Base-by-base conservation (phyloP, 495 filamentous ascomycete species). In the Echria macrotheca region DNA sequence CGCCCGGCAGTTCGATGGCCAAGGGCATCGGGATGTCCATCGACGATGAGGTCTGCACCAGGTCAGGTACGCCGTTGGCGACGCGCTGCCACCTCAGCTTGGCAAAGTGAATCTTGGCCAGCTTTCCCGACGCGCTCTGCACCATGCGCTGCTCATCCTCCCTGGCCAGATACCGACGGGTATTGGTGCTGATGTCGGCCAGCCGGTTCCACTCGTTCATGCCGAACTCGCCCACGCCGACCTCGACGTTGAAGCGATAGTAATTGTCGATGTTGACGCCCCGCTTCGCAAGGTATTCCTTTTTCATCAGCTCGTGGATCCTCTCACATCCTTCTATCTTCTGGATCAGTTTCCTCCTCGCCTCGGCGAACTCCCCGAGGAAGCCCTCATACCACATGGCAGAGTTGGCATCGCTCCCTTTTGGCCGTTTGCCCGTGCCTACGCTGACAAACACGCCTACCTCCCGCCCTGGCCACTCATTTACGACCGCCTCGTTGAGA, bases 201-300 rank as follows among this genome's bases (percentile, higher is more conserved):
- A 98, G 72, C 4, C 93, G 81, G 60, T 88, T 81, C 91, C 93
- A 98, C 61, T 97, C 93, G 62, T 97, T 97, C 88, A 98, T 95
- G 40, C 87, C 91, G 62, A 96, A 96, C 60, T 98, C 94, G 33
- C 93, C 93, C 18, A 98, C 94, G 0, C 93, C 94, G 4, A 96
- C 86, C 59, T 97, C 91, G 19, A 96, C 93, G 52, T 98, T 98
- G 21, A 96, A 75, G n/a, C 93, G 86, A 67, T 89, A 95, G 75
- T 98, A 98, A 65, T 95, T 90, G 47, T 96, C 90, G 39, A 82
- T 78, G 53, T 82, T 86, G 43, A 96, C 87, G 17, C 85, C 80
- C 23, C 87, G 81, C 63, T 85, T 85, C 10, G 79, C 72, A 17
- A 97, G 75, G 44, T 86, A 78, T 18, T 91, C 86, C 28, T 69